These are phyloP conservation scores for Coniophora puteana DNA, from an alignment of 1,284 basidiomycete genomes.

Conservation along the genomic window DNA sequence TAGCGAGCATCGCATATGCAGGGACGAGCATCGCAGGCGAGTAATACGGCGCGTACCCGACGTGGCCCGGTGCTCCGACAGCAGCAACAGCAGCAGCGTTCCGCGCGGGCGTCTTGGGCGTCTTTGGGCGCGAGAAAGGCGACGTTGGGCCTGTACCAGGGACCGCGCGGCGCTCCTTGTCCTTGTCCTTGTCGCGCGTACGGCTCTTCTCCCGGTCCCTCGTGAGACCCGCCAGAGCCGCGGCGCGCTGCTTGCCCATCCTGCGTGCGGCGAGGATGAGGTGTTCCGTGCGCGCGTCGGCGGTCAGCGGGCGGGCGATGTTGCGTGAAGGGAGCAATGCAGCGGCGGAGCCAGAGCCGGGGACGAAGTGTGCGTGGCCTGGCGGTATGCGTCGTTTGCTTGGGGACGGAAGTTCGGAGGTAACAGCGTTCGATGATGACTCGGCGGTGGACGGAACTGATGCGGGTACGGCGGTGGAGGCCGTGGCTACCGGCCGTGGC, in stretches of 20 bases:
- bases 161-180: conserved; percentile 20
- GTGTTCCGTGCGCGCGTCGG: conserved; percentile 47
- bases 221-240: conserved; percentile 32
- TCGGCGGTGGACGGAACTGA: too few relatives aligned
- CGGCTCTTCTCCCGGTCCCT: conserved; percentile 19
- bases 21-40: conserved; percentile 23
- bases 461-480: too few relatives aligned
- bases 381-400: too few relatives aligned
- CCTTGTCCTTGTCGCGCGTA: conserved; percentile 14
- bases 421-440: too few relatives aligned
- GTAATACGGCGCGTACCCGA: conserved; percentile 14
- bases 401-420: too few relatives aligned
- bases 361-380: too few relatives aligned
- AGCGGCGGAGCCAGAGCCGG: too few relatives aligned
- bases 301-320: conserved; percentile 22
- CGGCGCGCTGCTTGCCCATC: conserved; percentile 41
- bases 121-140: too few relatives aligned
- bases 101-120: conserved; percentile 30
- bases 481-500: too few relatives aligned
- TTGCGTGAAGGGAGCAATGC: too few relatives aligned
- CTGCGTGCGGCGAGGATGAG: conserved; percentile 45
- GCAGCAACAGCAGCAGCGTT: conserved; percentile 1
- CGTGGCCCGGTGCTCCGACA: neutral
- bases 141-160: too few relatives aligned
- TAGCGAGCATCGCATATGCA: conserved; percentile 24